Base-by-base conservation (phyloP, 129 eudicot species). In the Ambrosia trifida region DNA sequence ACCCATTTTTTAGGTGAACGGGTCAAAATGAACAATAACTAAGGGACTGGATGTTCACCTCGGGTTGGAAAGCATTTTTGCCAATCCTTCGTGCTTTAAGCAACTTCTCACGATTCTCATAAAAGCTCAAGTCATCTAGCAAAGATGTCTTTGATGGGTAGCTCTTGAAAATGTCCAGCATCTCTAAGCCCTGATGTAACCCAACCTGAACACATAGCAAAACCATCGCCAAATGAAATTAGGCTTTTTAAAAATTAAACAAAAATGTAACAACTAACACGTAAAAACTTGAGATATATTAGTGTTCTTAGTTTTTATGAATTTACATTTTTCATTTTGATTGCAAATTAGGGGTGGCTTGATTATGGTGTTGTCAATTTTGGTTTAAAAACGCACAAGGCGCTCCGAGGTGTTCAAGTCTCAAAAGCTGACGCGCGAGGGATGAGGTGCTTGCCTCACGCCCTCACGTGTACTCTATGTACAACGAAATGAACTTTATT, bases 101-200 rank as follows among this genome's bases (percentile, higher is more conserved):
- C 32, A 68, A 38, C 79, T 75, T 85, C 63, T 84, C 88, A 56
- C 95, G 87, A 9, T 79, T 64, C 76, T 92, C 98, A 47, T 92
- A 92, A 59, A 92, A 92, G 72, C 75, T 75, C 76, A 92, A 87
- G 74, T 92, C 98, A 60, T 87, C 96, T 4, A 89, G 65, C 53
- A 92, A 54, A 8, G 94, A 89, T 20, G 96, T 87, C 71, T 78
- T 83, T 50, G 68, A 69, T 53, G 82, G 76, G 44, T 83, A 81
- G 66, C 75, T 87, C 81, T 92, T 92, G 72, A 92, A 87, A 38
- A 92, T 87, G 62, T 74, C 82, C 20, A 92, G 86, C 96, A 92
- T 92, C 79, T 92, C 88, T 41, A 89, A 57, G 30, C 98, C 98
- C 73, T 89, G 85, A 73, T 87, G 78, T 32, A 92, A 78, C 53